Base-by-base conservation (phyloP, 441 rosid genomes). In the Populus hybrid region DNA sequence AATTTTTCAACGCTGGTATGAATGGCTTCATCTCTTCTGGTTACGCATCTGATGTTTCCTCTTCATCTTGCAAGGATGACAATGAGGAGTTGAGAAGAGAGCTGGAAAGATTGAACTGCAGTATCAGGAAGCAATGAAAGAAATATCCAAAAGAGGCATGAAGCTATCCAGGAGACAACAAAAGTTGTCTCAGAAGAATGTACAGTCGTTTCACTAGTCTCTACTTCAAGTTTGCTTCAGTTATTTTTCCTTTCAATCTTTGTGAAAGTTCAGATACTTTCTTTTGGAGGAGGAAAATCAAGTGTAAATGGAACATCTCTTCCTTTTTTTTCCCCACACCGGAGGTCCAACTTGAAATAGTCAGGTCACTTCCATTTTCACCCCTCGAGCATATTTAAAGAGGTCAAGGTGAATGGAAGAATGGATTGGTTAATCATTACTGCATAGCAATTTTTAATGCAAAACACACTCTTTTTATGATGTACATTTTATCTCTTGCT, bases 101-200 rank as follows among this genome's bases (percentile, higher is more conserved):
- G 76, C 81, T 88, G 12, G 81, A 1, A 77, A 80, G 24, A 83
- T 87, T 26, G 85, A 85, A 32, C 30, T 81, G 2, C 86, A 83
- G 40, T 88, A 83, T 76, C 82, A 77, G 28, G 81, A 88, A 20
- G 81, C 85, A 24, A 73, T 90, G 68, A 77, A 84, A 78, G 86
- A 87, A 72, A 77, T 90, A 73, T 67, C 73, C 34, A 89, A 70
- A 84, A 84, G 70, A 84, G 87, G 80, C 85, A 88, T 57, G 90
- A 88, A 76, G 92, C 92, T 20, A 88, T 93, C 72, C 35, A 82
- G 65, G 87, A 87, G 84, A 84, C 85, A 2, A 86, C 73, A 77
- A 90, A 69, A 32, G 91, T 78, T 79, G 69, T 80, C 83, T 10
- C 77, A 77, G 53, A 86, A 84, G 73, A 88, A 75, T 68, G 34